Conservation (phyloP, 1,139 yeast species). For the Lipomyces yarrowii region DNA sequence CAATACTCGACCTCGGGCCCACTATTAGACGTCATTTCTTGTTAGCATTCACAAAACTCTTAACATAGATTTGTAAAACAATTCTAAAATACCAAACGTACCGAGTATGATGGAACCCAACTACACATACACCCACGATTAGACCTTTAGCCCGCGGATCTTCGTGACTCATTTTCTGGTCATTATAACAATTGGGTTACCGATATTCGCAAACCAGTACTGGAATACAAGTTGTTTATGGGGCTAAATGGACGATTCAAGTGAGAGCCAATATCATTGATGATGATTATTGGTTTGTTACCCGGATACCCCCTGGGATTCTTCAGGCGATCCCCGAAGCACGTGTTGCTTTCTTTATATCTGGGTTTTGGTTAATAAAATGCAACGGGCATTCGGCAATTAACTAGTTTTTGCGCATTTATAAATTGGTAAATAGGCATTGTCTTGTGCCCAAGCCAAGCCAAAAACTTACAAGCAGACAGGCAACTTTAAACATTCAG, state of each 20-base stretch:
- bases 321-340: too few species aligned
- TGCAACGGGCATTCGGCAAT: too few species aligned
- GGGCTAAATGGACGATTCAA: neutral
- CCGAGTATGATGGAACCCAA: conserved; percentile 84
- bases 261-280: neutral
- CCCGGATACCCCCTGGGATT: too few species aligned
- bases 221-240: neutral
- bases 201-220: neutral
- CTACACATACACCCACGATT: conserved; percentile 83
- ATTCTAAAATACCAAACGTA: conserved; percentile 6
- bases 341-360: too few species aligned
- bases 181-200: neutral
- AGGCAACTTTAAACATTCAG: neutral
- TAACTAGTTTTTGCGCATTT: too few species aligned
- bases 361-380: too few species aligned
- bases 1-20: conserved; percentile 97
- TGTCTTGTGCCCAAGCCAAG: neutral
- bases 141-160: conserved; percentile 37
- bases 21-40: conserved; percentile 40
- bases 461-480: neutral
- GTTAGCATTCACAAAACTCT: neutral
- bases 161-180: conserved; percentile 9
- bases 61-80: neutral
- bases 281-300: too few species aligned
- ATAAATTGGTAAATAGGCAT: too few species aligned